A percentile compares a stretch with the other conserved stretches of the same genome.
phyloP scores from a whole-genome alignment of 1,284 basidiomycete genomes.

The Tremellales sp. region DNA sequence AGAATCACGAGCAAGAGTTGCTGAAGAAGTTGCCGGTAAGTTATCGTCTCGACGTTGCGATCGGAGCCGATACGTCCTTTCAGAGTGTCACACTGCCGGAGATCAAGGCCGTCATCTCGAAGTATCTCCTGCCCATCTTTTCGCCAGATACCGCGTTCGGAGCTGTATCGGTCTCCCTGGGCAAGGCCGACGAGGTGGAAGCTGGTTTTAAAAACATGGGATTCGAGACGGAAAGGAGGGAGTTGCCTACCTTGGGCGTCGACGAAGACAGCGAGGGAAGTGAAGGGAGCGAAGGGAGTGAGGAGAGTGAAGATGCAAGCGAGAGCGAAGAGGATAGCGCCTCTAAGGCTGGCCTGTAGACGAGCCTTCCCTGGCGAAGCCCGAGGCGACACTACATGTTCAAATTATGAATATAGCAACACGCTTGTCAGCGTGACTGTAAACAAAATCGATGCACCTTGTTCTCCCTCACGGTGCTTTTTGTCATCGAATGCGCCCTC shows the following conservation, averaged over 20 bases:
- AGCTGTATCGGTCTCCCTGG: constrained; percentile 75
- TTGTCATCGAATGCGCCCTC: too few relatives aligned
- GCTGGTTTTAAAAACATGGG: constrained; percentile 63
- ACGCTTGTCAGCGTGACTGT: too few relatives aligned
- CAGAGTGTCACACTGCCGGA: constrained; percentile 71
- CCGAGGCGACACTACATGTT: too few relatives aligned
- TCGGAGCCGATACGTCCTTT: not conserved
- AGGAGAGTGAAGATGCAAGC: constrained; percentile 7
- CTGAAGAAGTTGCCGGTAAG: constrained; percentile 61
- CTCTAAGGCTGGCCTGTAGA: too few relatives aligned
- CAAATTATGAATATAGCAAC: too few relatives aligned
- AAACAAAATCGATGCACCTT: too few relatives aligned
- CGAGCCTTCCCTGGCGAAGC: too few relatives aligned
- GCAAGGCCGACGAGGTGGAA: constrained; percentile 71
- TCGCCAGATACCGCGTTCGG: constrained; percentile 70
- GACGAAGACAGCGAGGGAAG: constrained; percentile 11
- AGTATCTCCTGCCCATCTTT: constrained; percentile 85
- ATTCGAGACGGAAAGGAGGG: constrained; percentile 71
- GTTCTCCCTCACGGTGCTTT: too few relatives aligned
- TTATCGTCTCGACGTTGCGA: not conserved
- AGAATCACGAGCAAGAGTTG: constrained; percentile 67
- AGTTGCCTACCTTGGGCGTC: constrained; percentile 38
- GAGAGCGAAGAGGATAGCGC: constrained; percentile 6
- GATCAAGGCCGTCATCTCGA: constrained; percentile 64
- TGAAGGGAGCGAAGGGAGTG: constrained; percentile 20